These are phyloP conservation scores for Leccinum imitatum DNA, from an alignment of 768 basidiomycete genomes.

Conservation along the genomic window DNA sequence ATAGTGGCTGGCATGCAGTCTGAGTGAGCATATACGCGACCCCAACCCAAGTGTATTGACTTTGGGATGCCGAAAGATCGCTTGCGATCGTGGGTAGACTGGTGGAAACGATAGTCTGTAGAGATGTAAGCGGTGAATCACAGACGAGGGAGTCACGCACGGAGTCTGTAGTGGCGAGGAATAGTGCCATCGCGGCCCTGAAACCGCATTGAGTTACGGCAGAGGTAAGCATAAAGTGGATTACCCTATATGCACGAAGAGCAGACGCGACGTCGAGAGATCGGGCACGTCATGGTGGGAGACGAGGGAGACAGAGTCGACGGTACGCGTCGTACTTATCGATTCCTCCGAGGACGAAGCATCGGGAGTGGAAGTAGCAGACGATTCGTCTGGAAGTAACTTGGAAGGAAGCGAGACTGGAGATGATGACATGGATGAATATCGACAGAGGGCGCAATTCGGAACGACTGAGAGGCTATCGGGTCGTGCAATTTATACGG, in stretches of 20 bases:
- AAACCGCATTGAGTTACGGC: slow-evolving; percentile 13
- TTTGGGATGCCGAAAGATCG: slow-evolving; percentile 63
- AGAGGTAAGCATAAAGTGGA: not conserved
- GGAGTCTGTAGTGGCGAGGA: slow-evolving; percentile 84
- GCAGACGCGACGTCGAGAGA: slow-evolving; percentile 56
- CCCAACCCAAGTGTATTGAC: slow-evolving; percentile 84
- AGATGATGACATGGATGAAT: slow-evolving; percentile 19
- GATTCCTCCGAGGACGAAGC: slow-evolving; percentile 22
- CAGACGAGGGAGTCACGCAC: slow-evolving; percentile 41
- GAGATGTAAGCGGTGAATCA: slow-evolving; percentile 8
- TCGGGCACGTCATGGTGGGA: slow-evolving; percentile 20
- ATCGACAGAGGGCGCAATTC: slow-evolving; percentile 4
- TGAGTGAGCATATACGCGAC: slow-evolving; percentile 85
- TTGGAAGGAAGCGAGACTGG: slow-evolving; percentile 11
- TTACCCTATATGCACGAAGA: slow-evolving; percentile 71
- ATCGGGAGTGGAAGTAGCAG: slow-evolving; percentile 8
- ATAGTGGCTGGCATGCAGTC: slow-evolving; percentile 81
- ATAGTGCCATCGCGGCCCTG: slow-evolving; percentile 77
- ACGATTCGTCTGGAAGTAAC: slow-evolving; percentile 3
- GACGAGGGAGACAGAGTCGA: slow-evolving; percentile 26
- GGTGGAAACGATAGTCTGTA: slow-evolving; percentile 74
- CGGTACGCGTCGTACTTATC: slow-evolving; percentile 13
- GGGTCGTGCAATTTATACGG: slow-evolving; percentile 28
- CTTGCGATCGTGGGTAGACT: slow-evolving; percentile 77
- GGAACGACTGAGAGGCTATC: slow-evolving; percentile 6